Base-by-base conservation (phyloP, 2,329 filamentous ascomycete species). In the Xylariaceae sp. region DNA sequence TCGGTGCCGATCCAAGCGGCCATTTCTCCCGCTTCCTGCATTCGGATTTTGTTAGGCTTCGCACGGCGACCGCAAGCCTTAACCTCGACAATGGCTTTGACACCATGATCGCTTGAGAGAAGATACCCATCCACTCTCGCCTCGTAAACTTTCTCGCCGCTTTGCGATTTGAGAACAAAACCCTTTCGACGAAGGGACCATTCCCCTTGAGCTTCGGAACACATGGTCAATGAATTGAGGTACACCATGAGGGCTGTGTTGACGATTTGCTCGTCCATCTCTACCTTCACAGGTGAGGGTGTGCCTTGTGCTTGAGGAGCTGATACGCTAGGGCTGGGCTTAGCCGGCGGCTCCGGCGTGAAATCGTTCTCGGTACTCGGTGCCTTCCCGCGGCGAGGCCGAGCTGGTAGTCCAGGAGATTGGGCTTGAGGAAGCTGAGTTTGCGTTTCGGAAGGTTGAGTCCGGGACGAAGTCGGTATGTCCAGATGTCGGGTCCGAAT, bases 21-120 rank as follows among this genome's bases (percentile, higher is more conserved):
- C 47, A 54, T 54, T 26, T 54, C 47, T 12, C 47, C 52, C 15
- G 42, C 44, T 29, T 54, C 52, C 36, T 54, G 52, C 52, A 50
- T 54, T 16, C 30, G 40, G n/a, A 54, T 51, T n/a, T 3, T 2
- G 2, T 0, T 4, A 1, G 1, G 1, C 6, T 50, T 54, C 22
- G 2, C 13, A 0, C 7, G 9, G n/a, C 43, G 30, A 2, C 1
- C 1, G 29, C 19, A 47, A 2, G 51, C 45, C 16, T 53, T 53
- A 16, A 53, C 51, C 18, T 53, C 46, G 1, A 53, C 2, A 3
- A 53, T 45, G 5, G 6, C 22, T 10, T 45, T 18, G 5, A 46
- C 32, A 4, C 22, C 1, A 1, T 5, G 3, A n/a, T 46, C 42
- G 16, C 2, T 2, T 4, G 43, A 29, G 19, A 6, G 4, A 2